Evolutionary conservation across 805 yeast species (phyloP), one percentile per base, ranked within the genome.

Genomic region (Wickerhamomyces pijperi): DNA sequence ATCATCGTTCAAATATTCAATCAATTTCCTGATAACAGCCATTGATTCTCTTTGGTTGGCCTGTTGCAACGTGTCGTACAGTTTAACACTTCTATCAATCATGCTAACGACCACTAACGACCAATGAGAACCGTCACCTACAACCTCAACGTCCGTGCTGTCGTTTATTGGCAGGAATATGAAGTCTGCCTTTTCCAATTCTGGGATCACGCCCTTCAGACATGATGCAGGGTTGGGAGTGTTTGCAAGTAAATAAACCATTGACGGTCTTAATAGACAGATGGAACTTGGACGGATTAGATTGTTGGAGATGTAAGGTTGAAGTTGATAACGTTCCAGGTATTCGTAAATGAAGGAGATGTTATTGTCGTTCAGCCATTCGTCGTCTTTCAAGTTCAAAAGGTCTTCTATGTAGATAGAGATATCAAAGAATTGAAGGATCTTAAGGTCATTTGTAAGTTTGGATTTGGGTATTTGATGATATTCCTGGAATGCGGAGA

Each of bases 71-170:
- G 35, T 74, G 50, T 83, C 92, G 51, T 76, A 79, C 11, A 79
- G 60, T 18, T 63, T 64, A 3, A 78, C 70, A 25, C 58, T 63
- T 15, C 61, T 58, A 32, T 73, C 79, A 13, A 67, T 55, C 8
- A 70, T 44, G 28, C 70, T 66, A 6, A 77, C 61, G 14, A 82
- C 66, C 13, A 78, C 65, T 14, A 83, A 57, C 1, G 83, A 76
- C 92, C 94, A 82, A 57, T 83, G 92, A 35, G 76, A 76, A 1
- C 90, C 92, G 15, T 78, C 77, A 43, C 74, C 82, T 2, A 70
- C 73, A 1, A 60, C 59, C 36, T 69, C 79, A 33, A 75, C 61
- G 39, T 76, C 80, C 35, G 69, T 79, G 43, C 73, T 76, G 51
- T 74, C 81, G 53, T 80, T 82, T 21, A 81, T 63, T 0, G 90